phyloP scores from a whole-genome alignment of 2,329 filamentous ascomycete species.

The Aspergillus floridensis region DNA sequence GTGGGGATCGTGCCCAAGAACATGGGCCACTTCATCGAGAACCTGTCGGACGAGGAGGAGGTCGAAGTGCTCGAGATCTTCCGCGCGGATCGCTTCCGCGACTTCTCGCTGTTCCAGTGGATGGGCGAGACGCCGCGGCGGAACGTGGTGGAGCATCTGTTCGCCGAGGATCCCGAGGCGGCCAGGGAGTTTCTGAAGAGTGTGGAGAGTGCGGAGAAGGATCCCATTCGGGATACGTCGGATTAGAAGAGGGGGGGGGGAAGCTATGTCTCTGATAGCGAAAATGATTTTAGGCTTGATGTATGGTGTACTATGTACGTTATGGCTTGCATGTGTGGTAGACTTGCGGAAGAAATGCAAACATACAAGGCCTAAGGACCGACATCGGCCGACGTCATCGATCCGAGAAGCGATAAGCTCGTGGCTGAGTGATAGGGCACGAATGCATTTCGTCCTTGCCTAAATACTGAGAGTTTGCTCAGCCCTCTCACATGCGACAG shows the following conservation, averaged over 20 bases:
- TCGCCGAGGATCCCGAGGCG: conserved; percentile 3
- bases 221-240: not conserved
- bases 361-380: too few species aligned
- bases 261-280: too few species aligned
- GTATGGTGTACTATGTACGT: too few species aligned
- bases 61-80: conserved; percentile 9
- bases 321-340: too few species aligned
- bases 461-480: too few species aligned
- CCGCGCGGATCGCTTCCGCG: conserved; percentile 6
- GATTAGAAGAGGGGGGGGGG: too few species aligned
- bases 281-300: too few species aligned
- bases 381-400: not conserved
- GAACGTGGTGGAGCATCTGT: conserved; percentile 9
- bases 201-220: conserved; percentile 2
- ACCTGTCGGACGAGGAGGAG: conserved; percentile 6
- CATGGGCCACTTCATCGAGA: conserved; percentile 10
- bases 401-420: too few species aligned
- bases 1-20: conserved; percentile 8
- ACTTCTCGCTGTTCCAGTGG: conserved; percentile 8
- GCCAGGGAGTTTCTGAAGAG: conserved; percentile 3
- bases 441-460: not conserved
- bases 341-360: too few species aligned
- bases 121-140: conserved; percentile 7
- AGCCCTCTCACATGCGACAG: too few species aligned
- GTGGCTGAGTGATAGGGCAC: not conserved